Percentiles rank a stretch among this genome's conserved stretches.
Evolutionary conservation across 2,329 filamentous ascomycete species (phyloP).

Genomic region (Calonectria henricotiae): DNA sequence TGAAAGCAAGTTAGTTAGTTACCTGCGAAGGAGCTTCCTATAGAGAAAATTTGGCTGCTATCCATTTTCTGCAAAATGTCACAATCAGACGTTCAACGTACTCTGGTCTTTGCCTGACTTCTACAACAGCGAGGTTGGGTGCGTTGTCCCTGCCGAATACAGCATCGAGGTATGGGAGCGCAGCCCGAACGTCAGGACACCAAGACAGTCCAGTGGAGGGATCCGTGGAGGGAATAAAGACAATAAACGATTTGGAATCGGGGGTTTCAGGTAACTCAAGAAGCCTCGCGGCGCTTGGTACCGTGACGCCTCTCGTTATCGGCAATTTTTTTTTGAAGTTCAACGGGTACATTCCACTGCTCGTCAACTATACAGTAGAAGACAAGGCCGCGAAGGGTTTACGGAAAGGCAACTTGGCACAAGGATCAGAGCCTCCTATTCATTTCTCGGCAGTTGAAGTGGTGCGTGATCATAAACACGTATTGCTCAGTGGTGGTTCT

Average conservation of each 20-base stretch:
- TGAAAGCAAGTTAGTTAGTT: background rate
- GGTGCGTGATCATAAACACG: background rate
- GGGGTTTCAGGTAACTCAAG: background rate
- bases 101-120: conserved; percentile 24
- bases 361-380: conserved; percentile 17
- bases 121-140: background rate
- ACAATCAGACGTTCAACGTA: background rate
- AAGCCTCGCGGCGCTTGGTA: conserved; percentile 5
- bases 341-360: conserved; percentile 1
- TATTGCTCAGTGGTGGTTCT: background rate
- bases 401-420: conserved; percentile 3
- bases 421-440: background rate
- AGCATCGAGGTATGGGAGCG: conserved; percentile 8
- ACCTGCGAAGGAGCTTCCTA: background rate
- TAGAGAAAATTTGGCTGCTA: too few species aligned
- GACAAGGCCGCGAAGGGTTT: conserved; percentile 22
- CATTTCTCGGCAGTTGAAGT: conserved; percentile 14
- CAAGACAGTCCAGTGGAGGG: conserved; percentile 9
- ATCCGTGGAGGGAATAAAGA: conserved; percentile 10
- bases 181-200: conserved; percentile 23
- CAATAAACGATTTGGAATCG: conserved; percentile 10
- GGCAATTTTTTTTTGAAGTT: conserved; percentile 4
- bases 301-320: background rate
- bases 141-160: background rate
- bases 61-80: background rate